A percentile compares a stretch with the other conserved stretches of the same genome.
phyloP scores from a whole-genome alignment of 805 yeast genomes.

The Wickerhamomyces chambardii region DNA sequence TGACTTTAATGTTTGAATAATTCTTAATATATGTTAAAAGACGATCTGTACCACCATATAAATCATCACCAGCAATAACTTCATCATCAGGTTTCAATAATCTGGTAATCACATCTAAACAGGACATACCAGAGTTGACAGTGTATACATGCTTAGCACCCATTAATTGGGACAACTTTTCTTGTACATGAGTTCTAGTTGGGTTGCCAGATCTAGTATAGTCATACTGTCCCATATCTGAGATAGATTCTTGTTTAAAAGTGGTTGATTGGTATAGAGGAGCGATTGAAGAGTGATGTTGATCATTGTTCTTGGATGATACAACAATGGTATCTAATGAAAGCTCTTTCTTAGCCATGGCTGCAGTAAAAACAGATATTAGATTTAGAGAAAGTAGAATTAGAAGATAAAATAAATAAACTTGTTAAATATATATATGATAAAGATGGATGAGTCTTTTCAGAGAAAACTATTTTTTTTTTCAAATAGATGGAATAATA shows the following conservation, averaged over 20 bases:
- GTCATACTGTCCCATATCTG: constrained; percentile 74
- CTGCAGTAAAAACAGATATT: neutral
- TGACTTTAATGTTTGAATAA: constrained; percentile 55
- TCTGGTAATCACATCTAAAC: constrained; percentile 77
- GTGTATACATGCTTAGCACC: constrained; percentile 71
- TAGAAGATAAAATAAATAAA: no score
- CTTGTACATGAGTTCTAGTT: constrained; percentile 73
- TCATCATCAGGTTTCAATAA: constrained; percentile 75
- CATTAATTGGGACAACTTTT: constrained; percentile 72
- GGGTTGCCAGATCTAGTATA: constrained; percentile 94
- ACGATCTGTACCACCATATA: constrained; percentile 92
- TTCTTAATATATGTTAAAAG: constrained; percentile 62
- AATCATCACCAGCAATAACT: constrained; percentile 89
- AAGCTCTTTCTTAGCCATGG: neutral
- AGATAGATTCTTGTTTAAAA: constrained; percentile 68
- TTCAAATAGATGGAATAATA: no score
- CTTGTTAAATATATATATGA: no score
- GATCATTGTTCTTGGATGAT: constrained; percentile 38
- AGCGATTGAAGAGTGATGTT: constrained; percentile 71
- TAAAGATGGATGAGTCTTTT: no score
- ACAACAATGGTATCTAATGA: constrained; percentile 10
- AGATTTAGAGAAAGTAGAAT: neutral
- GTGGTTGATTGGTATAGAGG: constrained; percentile 95
- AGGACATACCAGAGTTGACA: constrained; percentile 90
- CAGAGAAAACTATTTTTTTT: no score